These are phyloP conservation scores for Epithemia pelagica DNA, from an alignment of 108 stramenopile genomes.

Conservation along the genomic window DNA sequence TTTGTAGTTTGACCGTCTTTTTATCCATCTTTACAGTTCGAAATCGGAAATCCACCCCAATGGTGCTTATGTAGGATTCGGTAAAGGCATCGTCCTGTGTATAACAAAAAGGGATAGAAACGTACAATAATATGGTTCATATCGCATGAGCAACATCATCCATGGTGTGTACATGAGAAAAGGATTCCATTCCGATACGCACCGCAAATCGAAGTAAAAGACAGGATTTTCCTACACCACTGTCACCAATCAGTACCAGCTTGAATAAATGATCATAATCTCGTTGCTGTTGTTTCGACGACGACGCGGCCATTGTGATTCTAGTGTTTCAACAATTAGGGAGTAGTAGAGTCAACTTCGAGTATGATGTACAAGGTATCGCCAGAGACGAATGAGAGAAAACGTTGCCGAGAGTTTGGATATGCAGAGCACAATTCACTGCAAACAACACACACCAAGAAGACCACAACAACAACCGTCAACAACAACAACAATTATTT, in stretches of 20 bases:
- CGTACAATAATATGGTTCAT: not conserved
- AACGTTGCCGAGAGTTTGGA: no score
- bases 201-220: conserved; percentile 96
- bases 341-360: no score
- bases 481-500: no score
- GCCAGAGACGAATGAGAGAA: no score
- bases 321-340: no score
- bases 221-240: conserved; percentile 98
- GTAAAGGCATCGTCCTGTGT: conserved; percentile 97
- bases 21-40: conserved; percentile 95
- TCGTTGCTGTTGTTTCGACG: conserved; percentile 48
- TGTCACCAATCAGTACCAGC: conserved; percentile 98
- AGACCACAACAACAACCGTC: no score
- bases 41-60: conserved; percentile 99
- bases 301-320: conserved; percentile 34
- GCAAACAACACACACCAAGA: no score
- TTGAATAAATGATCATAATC: conserved; percentile 94
- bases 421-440: no score
- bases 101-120: not conserved
- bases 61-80: conserved; percentile 98
- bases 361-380: no score
- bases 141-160: no score
- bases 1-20: conserved; percentile 96
- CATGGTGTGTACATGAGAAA: not conserved
- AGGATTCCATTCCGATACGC: conserved; percentile 4